A percentile compares a stretch with the other conserved stretches of the same genome.
These are phyloP conservation scores for Staphylotrichum tortipilum DNA, from an alignment of 495 filamentous ascomycete species.

Conservation along the genomic window DNA sequence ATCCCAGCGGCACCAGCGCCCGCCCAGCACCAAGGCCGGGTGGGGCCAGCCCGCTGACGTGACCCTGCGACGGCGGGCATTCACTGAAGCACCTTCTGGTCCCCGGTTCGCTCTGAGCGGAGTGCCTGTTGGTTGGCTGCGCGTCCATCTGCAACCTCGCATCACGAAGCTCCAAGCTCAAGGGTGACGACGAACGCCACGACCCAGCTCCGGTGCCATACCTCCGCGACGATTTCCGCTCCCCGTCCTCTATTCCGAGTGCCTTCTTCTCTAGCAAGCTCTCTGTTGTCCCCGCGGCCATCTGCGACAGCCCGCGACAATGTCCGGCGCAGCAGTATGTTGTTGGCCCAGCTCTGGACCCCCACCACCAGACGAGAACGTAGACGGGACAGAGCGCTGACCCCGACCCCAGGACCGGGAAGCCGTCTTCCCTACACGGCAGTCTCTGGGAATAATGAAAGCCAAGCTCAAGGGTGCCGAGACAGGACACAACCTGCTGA, in stretches of 20 bases:
- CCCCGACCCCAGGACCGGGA: constrained; percentile 58
- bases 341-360: constrained; percentile 3
- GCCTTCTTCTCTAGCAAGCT: neutral
- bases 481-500: constrained; percentile 76
- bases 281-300: too few species aligned
- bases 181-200: too few species aligned
- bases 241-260: neutral
- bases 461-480: constrained; percentile 96
- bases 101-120: too few species aligned
- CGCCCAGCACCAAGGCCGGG: too few species aligned
- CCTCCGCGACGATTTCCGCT: too few species aligned
- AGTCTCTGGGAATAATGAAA: constrained; percentile 96
- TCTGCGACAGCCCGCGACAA: constrained; percentile 24
- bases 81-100: too few species aligned
- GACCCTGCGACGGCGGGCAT: neutral
- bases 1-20: too few species aligned
- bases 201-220: too few species aligned
- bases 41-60: neutral
- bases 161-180: constrained; percentile 11
- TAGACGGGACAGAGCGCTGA: constrained; percentile 16
- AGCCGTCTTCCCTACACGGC: constrained; percentile 94
- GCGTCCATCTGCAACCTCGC: constrained; percentile 4
- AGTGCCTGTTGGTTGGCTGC: neutral
- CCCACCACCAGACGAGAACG: neutral
- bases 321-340: constrained; percentile 53